Base-by-base conservation (phyloP, 768 basidiomycete species). In the Tulasnella sp. region DNA sequence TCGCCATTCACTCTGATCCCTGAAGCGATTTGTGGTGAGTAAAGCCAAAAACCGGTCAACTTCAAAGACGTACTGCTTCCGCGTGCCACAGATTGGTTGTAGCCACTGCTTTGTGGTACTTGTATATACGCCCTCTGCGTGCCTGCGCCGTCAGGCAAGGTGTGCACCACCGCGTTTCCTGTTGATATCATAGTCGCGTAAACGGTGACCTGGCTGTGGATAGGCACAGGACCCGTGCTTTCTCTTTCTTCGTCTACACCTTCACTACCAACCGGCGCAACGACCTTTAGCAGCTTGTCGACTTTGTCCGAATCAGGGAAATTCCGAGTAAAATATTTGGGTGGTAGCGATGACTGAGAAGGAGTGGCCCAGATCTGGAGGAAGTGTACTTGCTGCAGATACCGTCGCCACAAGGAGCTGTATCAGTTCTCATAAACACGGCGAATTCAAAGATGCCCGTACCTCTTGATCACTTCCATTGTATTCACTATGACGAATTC, bases 271-370 rank as follows among this genome's bases (percentile, higher is more conserved):
- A 89, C 84, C 0, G 94, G 93, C 0, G 93, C 96, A 38, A 99
- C 94, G 68, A 97, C 84, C 36, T 85, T 85, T 4, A 85, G 89
- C 84, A 93, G 89, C 67, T 86, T 87, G 82, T 95, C 89, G 77
- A 83, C 85, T 85, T 98, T 98, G 80, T 93, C 89, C 14, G 85
- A 90, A 79, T 97, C 94, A 9, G 88, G 84, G 83, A 96, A 96
- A 81, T 93, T 88, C 19, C 94, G 89, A 3, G 93, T 97, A 83
- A 88, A 98, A 83, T 98, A 98, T 72, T 89, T 88, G 0, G 96
- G 96, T 25, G 81, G 79, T 31, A 96, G 89, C 6, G 85, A 80
- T 8, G 80, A 22, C 29, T 81, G 80, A 78, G 83, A 83, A 19
- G 91, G 91, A 7, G 85, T 39, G 49, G 52, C 73, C 73, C 73